A percentile compares a stretch with the other conserved stretches of the same genome.
Conservation (phyloP, 139 green algal species). For the Closterium sp. region DNA sequence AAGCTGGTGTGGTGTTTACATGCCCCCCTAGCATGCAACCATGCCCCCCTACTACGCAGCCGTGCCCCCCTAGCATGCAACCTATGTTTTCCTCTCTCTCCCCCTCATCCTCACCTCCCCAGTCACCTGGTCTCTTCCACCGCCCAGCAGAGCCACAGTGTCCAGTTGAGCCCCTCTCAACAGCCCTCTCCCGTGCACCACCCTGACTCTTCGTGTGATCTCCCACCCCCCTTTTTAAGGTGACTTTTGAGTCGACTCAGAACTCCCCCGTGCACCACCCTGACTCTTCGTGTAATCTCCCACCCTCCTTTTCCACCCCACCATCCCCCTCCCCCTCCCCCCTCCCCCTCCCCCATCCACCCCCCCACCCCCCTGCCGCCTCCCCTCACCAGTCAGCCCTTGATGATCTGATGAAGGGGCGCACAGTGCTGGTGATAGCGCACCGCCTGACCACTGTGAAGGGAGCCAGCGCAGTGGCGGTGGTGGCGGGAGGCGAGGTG, state of each 20-base stretch:
- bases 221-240: background rate
- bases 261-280: too few species aligned
- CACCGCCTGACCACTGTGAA: constrained; percentile 88
- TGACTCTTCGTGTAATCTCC: background rate
- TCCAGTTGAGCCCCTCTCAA: too few species aligned
- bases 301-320: background rate
- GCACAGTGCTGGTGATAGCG: constrained; percentile 87
- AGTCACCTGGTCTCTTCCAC: too few species aligned
- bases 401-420: constrained; percentile 75
- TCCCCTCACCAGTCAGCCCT: constrained; percentile 74
- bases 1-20: too few species aligned
- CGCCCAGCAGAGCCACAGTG: too few species aligned
- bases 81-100: background rate
- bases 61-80: too few species aligned
- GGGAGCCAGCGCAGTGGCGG: constrained; percentile 75
- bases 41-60: too few species aligned
- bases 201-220: background rate
- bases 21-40: too few species aligned
- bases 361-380: too few species aligned
- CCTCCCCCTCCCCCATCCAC: background rate
- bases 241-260: too few species aligned
- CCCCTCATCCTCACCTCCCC: background rate
- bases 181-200: too few species aligned
- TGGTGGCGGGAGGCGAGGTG: constrained; percentile 62
- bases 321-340: too few species aligned